Conservation (phyloP, 176 grass and related monocot species). For the Alloteropsis semialata region DNA sequence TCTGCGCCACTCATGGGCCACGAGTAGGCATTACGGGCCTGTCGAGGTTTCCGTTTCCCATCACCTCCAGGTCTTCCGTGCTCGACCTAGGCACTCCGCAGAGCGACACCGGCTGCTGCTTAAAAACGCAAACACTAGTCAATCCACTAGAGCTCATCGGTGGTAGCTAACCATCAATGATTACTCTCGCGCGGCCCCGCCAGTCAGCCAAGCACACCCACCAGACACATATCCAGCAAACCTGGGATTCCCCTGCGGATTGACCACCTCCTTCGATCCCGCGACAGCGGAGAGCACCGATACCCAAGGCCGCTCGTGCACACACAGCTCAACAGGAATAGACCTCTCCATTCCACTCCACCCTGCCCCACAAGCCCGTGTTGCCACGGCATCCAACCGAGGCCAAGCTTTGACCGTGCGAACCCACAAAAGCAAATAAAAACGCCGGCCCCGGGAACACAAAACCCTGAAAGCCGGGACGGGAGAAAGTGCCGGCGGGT, state of each 20-base stretch:
- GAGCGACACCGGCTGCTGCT: too few relatives aligned
- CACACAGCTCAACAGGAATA: background rate
- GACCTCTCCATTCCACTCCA: slow-evolving; percentile 19
- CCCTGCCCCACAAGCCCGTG: background rate
- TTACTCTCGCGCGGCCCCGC: background rate
- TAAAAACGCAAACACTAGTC: background rate
- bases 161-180: background rate
- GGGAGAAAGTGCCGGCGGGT: slow-evolving; percentile 60
- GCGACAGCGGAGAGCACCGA: slow-evolving; percentile 7
- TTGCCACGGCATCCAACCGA: background rate
- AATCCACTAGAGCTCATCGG: background rate
- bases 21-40: too few relatives aligned
- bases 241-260: slow-evolving; percentile 7
- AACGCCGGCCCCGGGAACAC: slow-evolving; percentile 19
- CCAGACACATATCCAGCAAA: slow-evolving; percentile 3
- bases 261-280: background rate
- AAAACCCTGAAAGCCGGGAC: slow-evolving; percentile 34
- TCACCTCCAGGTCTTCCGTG: too few relatives aligned
- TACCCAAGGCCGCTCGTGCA: slow-evolving; percentile 37
- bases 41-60: too few relatives aligned
- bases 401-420: slow-evolving; percentile 14
- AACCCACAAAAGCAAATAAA: background rate
- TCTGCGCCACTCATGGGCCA: too few relatives aligned
- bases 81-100: too few relatives aligned
- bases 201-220: background rate